A percentile compares a stretch with the other conserved stretches of the same genome.
Conservation (phyloP, 441 rosid genomes). For the Pelargonium fulgidum region DNA sequence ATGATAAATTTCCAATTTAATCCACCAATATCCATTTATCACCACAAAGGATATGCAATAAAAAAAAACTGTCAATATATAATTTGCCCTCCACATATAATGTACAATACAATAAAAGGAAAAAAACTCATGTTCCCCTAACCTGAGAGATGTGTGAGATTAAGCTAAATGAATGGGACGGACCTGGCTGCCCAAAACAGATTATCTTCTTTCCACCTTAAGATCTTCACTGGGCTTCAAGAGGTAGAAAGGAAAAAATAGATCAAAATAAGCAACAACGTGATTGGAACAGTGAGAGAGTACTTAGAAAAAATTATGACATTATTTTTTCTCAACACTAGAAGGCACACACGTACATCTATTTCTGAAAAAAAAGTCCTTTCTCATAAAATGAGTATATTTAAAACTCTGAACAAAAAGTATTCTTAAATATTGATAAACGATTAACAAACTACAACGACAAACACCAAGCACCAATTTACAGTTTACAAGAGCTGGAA, state of each 20-base stretch:
- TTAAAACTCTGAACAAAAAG: background rate
- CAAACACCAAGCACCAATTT: background rate
- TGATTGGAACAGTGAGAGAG: background rate
- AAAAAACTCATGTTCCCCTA: slow-evolving; percentile 32
- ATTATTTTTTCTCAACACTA: slow-evolving; percentile 6
- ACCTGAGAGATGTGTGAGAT: slow-evolving; percentile 34
- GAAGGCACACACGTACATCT: too few relatives aligned
- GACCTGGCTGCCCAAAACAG: slow-evolving; percentile 20
- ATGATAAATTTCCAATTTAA: slow-evolving; percentile 3
- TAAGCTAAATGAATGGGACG: slow-evolving; percentile 20
- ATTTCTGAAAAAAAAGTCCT: background rate
- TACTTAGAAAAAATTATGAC: background rate
- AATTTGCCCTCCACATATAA: slow-evolving; percentile 21
- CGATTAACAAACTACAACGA: background rate
- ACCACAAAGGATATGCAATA: slow-evolving; percentile 29
- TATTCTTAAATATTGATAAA: background rate
- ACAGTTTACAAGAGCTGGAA: background rate
- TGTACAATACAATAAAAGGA: slow-evolving; percentile 5
- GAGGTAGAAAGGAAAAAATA: slow-evolving; percentile 12
- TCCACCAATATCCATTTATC: slow-evolving; percentile 22
- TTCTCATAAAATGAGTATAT: background rate
- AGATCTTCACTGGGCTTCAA: slow-evolving; percentile 29
- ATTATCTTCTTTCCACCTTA: slow-evolving; percentile 25
- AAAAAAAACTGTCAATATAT: slow-evolving; percentile 28
- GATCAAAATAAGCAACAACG: slow-evolving; percentile 16